Evolutionary conservation across 768 basidiomycete genomes (phyloP).

Genomic region (Cystofilobasidium capitatum): DNA sequence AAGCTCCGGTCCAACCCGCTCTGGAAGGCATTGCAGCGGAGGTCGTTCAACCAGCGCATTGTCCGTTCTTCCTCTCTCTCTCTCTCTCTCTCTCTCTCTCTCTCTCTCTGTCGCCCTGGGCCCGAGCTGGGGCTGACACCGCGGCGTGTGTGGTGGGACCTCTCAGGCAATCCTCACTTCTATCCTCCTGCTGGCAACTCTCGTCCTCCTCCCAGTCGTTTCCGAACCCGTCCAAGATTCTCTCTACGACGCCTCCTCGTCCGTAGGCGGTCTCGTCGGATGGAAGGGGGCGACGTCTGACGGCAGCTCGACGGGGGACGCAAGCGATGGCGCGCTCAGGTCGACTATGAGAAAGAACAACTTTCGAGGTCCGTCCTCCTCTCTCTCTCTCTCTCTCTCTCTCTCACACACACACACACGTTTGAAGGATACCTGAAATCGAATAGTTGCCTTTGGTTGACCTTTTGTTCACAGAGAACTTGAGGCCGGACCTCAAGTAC

Average conservation of each 20-base stretch:
- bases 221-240: not conserved
- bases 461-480: conserved; percentile 9
- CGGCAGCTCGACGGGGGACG: not conserved
- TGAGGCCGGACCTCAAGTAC: conserved; percentile 26
- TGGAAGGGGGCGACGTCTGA: not conserved
- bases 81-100: not conserved
- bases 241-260: not conserved
- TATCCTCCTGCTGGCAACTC: not conserved
- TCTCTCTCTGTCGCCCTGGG: not conserved
- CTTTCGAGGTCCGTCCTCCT: conserved; percentile 15
- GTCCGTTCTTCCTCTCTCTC: not conserved
- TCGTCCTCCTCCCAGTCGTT: not conserved
- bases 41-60: not conserved
- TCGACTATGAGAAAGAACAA: conserved; percentile 21
- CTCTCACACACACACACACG: not conserved
- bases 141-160: too few species aligned
- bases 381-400: too few species aligned
- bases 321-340: conserved; percentile 24
- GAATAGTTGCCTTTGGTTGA: not conserved
- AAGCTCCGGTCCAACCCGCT: not conserved
- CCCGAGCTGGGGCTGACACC: too few species aligned
- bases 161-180: not conserved
- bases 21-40: not conserved
- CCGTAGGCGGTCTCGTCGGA: not conserved
- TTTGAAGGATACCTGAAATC: not conserved